Conservation (phyloP, 768 basidiomycete species). For the Pleurotus giganteus region DNA sequence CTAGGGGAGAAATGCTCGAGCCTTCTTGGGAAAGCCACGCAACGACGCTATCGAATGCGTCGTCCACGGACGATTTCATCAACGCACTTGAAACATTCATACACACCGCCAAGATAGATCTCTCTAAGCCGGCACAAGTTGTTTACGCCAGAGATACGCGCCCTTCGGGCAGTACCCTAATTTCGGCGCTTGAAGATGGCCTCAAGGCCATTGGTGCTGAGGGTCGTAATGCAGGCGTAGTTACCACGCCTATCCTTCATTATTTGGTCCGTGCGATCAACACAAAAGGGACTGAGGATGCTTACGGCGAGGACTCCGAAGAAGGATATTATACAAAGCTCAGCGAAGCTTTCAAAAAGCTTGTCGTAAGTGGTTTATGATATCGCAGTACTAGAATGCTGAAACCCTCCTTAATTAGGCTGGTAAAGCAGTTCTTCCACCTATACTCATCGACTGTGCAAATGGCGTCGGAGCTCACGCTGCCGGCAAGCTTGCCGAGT, state of each 20-base stretch:
- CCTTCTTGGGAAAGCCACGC: constrained; percentile 89
- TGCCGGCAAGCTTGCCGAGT: constrained; percentile 55
- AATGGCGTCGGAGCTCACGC: constrained; percentile 91
- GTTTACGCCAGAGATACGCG: constrained; percentile 94
- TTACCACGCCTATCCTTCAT: constrained; percentile 94
- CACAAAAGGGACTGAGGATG: constrained; percentile 73
- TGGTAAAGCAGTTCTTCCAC: constrained; percentile 52
- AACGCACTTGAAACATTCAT: constrained; percentile 61
- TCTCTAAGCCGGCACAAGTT: constrained; percentile 75
- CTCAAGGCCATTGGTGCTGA: constrained; percentile 70
- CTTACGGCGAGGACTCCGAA: constrained; percentile 77
- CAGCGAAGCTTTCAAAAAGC: constrained; percentile 76
- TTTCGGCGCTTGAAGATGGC: constrained; percentile 80
- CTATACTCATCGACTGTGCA: constrained; percentile 92
- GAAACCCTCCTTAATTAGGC: constrained; percentile 35
- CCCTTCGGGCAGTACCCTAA: constrained; percentile 76
- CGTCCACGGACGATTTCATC: constrained; percentile 72
- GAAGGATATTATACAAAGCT: constrained; percentile 86
- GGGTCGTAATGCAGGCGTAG: constrained; percentile 74
- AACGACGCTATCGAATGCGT: constrained; percentile 82
- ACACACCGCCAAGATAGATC: constrained; percentile 66
- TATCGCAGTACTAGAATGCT: constrained; percentile 2
- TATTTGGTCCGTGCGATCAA: constrained; percentile 92
- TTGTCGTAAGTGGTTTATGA: constrained; percentile 61
- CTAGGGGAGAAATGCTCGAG: constrained; percentile 96